These are phyloP conservation scores for Diplodia seriata DNA, from an alignment of 2,329 filamentous ascomycete species.

Conservation along the genomic window DNA sequence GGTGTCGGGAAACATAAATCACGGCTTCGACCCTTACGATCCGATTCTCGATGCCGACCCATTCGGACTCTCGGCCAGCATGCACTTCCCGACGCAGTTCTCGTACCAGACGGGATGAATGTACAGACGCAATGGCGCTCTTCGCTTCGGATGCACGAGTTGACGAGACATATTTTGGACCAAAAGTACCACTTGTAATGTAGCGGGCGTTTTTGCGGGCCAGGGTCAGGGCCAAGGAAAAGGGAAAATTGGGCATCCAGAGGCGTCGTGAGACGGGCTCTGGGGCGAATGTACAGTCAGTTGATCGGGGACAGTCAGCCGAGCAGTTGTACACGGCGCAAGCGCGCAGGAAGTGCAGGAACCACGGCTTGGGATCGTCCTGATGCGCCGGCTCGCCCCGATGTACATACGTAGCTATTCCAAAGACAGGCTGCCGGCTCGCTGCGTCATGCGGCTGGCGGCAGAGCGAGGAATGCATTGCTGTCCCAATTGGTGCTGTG, in stretches of 20 bases:
- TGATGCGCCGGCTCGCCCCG: constrained; percentile 31
- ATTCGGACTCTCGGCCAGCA: constrained; percentile 90
- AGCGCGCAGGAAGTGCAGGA: constrained; percentile 11
- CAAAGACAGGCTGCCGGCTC: constrained; percentile 8
- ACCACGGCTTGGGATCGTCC: constrained; percentile 9
- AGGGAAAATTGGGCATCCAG: constrained; percentile 16
- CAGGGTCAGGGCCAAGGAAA: constrained; percentile 13
- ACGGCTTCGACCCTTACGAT: constrained; percentile 75
- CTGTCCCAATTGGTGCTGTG: not conserved
- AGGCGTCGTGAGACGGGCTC: constrained; percentile 23
- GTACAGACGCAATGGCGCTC: constrained; percentile 34
- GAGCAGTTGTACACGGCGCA: constrained; percentile 28
- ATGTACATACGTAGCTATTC: constrained; percentile 31
- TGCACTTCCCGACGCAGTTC: constrained; percentile 91
- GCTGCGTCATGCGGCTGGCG: constrained; percentile 14
- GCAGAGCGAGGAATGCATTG: constrained; percentile 21
- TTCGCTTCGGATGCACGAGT: constrained; percentile 23
- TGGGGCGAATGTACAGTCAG: constrained; percentile 13
- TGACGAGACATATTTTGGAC: constrained; percentile 25
- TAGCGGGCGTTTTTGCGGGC: constrained; percentile 27
- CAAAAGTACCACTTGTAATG: constrained; percentile 28
- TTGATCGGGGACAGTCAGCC: not conserved
- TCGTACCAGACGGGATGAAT: constrained; percentile 62
- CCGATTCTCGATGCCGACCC: constrained; percentile 91
- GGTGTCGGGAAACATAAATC: constrained; percentile 55